A percentile compares a stretch with the other conserved stretches of the same genome.
Evolutionary conservation across 2,329 filamentous ascomycete genomes (phyloP).

Genomic region (Cercospora sesami): DNA sequence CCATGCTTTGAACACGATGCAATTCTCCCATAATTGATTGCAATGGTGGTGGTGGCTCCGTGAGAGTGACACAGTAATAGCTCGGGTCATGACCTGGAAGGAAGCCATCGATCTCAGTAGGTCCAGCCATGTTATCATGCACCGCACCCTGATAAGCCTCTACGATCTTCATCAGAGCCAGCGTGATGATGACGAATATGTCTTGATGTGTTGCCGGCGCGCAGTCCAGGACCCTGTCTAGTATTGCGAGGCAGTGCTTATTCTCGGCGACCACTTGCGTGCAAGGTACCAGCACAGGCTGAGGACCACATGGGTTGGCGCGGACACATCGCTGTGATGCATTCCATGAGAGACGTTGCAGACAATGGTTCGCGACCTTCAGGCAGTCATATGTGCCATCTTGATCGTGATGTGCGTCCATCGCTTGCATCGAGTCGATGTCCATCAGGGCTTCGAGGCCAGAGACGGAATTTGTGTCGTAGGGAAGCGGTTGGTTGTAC

Average conservation of each 20-base stretch:
- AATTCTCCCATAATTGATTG: background rate
- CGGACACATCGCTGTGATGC: background rate
- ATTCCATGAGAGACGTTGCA: background rate
- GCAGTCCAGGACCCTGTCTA: background rate
- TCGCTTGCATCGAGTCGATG: background rate
- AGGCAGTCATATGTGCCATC: background rate
- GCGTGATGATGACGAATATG: background rate
- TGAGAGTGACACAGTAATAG: background rate
- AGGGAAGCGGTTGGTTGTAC: background rate
- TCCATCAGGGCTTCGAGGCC: background rate
- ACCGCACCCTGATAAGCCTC: conserved; percentile 11
- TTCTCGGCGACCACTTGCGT: background rate
- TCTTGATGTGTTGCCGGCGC: background rate
- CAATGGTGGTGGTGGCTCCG: background rate
- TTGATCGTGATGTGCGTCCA: background rate
- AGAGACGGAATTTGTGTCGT: background rate
- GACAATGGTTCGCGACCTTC: background rate
- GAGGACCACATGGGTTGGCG: background rate
- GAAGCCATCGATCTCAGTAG: background rate
- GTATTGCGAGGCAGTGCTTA: background rate
- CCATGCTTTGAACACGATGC: background rate
- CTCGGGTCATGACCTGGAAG: background rate
- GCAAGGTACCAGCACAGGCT: background rate
- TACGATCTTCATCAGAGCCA: background rate
- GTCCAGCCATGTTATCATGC: conserved; percentile 29